Evolutionary conservation across 2,329 filamentous ascomycete species (phyloP), one percentile per base, ranked within the genome.

Genomic region (Penicillium sp.): DNA sequence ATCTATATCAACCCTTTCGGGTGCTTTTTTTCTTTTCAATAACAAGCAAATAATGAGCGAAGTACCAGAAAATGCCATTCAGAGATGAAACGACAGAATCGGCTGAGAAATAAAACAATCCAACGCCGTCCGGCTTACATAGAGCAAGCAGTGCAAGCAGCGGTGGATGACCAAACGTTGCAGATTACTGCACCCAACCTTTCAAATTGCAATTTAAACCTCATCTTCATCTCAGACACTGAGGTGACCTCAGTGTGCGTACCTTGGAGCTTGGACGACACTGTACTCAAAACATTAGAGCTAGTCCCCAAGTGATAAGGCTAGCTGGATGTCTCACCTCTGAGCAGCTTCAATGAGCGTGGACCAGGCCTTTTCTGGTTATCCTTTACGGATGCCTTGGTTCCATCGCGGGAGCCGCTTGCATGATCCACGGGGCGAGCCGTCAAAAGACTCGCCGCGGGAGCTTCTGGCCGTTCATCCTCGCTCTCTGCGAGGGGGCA

Each of bases 401-500:
- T 63, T 66, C 66, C 59, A 65, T 65, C 63, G 60, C 66, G 60
- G 64, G 63, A 69, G 67, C 67, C 66, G 65, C 68, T 62, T 67
- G 66, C 64, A 62, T 67, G 65, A 64, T 66, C 64, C 64, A 71
- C 63, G 58, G 72, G 79, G 78, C 75, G 72, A 79, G 79, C 77
- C 78, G 76, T 84, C 78, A 80, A 78, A 79, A 77, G 72, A 74
- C 77, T 78, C 75, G 72, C 72, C 68, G 72, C 68, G 67, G 73
- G 75, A 75, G 77, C 75, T 75, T 78, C 78, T 81, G 80, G 88
- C 87, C 82, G 81, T 81, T 81, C 81, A 85, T 88, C 91, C 92
- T 96, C 92, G 90, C 86, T 82, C 75, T 79, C 75, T 77, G 87
- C 89, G 89, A 93, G 90, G 90, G 84, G 82, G 81, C 90, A 85